These are phyloP conservation scores for Acanthamoeba comandoni DNA, from an alignment of 208 protist species.

Conservation along the genomic window DNA sequence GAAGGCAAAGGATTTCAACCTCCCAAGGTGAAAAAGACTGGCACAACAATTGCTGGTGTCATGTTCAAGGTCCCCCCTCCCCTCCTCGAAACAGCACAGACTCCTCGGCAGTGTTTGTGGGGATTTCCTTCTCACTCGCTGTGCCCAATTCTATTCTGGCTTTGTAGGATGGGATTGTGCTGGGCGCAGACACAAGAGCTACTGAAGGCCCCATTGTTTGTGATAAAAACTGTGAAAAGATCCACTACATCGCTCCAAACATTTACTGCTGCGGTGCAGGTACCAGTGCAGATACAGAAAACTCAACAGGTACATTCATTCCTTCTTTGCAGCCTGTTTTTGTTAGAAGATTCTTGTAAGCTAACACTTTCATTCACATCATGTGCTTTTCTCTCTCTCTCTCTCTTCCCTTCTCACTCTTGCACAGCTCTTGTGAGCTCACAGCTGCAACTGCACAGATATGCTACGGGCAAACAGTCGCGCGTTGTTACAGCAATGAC, in stretches of 20 bases:
- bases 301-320: slow-evolving; percentile 85
- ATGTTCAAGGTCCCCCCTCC: slow-evolving; percentile 94
- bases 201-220: slow-evolving; percentile 98
- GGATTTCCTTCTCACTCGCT: too few species aligned
- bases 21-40: slow-evolving; percentile 94
- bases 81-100: slow-evolving; percentile 24
- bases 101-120: too few species aligned
- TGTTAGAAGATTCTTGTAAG: neutral
- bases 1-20: slow-evolving; percentile 67
- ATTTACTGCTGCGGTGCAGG: slow-evolving; percentile 99
- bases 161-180: slow-evolving; percentile 97
- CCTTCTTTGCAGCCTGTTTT: neutral
- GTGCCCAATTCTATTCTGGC: too few species aligned
- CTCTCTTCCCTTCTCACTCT: slow-evolving; percentile 62
- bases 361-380: neutral
- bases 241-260: slow-evolving; percentile 99
- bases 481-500: slow-evolving; percentile 97
- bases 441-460: slow-evolving; percentile 95
- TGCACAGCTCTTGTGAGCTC: slow-evolving; percentile 94
- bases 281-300: slow-evolving; percentile 98
- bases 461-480: slow-evolving; percentile 94
- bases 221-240: slow-evolving; percentile 99
- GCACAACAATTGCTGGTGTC: slow-evolving; percentile 99
- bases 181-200: slow-evolving; percentile 99
- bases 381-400: neutral